Evolutionary conservation across 2,329 filamentous ascomycete species (phyloP).

Genomic region (Aphanocladium album): DNA sequence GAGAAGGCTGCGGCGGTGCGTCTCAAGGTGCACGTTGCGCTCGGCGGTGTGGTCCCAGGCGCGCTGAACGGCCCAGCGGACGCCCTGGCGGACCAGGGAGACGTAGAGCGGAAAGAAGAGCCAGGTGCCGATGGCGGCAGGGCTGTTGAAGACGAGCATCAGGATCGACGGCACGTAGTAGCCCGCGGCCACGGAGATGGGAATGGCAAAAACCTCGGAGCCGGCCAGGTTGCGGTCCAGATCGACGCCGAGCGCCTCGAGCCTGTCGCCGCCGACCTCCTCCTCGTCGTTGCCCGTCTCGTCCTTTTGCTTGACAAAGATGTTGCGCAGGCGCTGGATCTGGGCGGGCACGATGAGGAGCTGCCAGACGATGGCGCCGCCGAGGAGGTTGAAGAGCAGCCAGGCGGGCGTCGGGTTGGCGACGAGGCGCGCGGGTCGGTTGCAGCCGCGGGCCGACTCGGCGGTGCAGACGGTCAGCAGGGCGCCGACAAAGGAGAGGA

Average conservation of each 20-base stretch:
- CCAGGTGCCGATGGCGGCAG: slow-evolving; percentile 39
- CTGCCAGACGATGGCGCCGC: slow-evolving; percentile 48
- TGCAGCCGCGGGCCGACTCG: slow-evolving; percentile 43
- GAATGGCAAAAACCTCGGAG: slow-evolving; percentile 54
- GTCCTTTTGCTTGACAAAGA: slow-evolving; percentile 23
- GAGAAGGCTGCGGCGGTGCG: slow-evolving; percentile 31
- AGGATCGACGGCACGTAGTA: slow-evolving; percentile 41
- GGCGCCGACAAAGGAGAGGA: slow-evolving; percentile 41
- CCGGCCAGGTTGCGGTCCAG: slow-evolving; percentile 34
- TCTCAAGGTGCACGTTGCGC: slow-evolving; percentile 38
- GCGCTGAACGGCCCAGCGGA: slow-evolving; percentile 25
- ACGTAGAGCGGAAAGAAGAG: slow-evolving; percentile 49
- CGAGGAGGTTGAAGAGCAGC: slow-evolving; percentile 44
- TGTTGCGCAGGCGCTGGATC: slow-evolving; percentile 35
- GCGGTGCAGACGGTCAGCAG: slow-evolving; percentile 46
- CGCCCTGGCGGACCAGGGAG: slow-evolving; percentile 34
- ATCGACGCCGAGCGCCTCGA: slow-evolving; percentile 14
- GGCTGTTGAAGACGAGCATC: slow-evolving; percentile 39
- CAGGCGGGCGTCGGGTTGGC: slow-evolving; percentile 36
- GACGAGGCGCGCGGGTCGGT: slow-evolving; percentile 31
- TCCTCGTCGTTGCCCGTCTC: slow-evolving; percentile 13
- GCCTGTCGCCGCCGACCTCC: slow-evolving; percentile 15
- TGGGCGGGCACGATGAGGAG: slow-evolving; percentile 47
- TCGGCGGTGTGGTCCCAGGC: slow-evolving; percentile 23
- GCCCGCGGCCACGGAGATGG: slow-evolving; percentile 42